Evolutionary conservation across 2,329 filamentous ascomycete genomes (phyloP), one percentile per base, ranked within the genome.

Genomic region (Cladosporium sp.): DNA sequence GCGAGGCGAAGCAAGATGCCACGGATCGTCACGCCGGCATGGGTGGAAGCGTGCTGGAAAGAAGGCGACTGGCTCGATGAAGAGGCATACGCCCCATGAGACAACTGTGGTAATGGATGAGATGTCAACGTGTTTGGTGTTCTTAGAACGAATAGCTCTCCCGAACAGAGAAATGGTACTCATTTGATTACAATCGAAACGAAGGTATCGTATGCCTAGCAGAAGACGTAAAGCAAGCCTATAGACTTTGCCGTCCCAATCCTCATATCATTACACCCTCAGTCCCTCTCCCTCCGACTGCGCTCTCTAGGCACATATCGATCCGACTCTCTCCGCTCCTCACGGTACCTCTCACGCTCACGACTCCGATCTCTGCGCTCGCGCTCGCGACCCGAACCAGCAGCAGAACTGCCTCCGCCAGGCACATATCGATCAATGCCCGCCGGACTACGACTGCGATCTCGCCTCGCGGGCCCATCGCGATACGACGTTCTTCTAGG

Each of bases 51-150:
- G 61, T 91, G 91, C 72, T 97, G 93, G 92, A 82, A 82, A 66
- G 91, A 94, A 75, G 84, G 83, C 68, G 96, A 92, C 0, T 73
- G 91, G 67, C 76, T 97, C 56, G 92, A 96, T 69, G 94, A 97
- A 79, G 91, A 94, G 65, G 69, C 70, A 72, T 65, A 56, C 32
- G 57, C 46, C 21, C n/a, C 62, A 28, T 63, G 34, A 63, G 28
- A 10, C 26, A 30, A 21, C 8, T 14, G 8, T 10, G 16, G 11
- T 11, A 28, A 32, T 54, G 26, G 26, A 32, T 14, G 8, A n/a
- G n/a, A 10, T 8, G 28, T n/a, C 26, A 11, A 28, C 14, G 10
- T 21, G 30, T 3, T 11, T 32, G 10, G 18, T 30, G 26, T n/a
- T 54, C 51, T 18, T 32, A 54, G 16, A 32, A 32, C n/a, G 51